Evolutionary conservation across 768 basidiomycete species (phyloP), one percentile per base, ranked within the genome.

Genomic region (Suillus lakei): DNA sequence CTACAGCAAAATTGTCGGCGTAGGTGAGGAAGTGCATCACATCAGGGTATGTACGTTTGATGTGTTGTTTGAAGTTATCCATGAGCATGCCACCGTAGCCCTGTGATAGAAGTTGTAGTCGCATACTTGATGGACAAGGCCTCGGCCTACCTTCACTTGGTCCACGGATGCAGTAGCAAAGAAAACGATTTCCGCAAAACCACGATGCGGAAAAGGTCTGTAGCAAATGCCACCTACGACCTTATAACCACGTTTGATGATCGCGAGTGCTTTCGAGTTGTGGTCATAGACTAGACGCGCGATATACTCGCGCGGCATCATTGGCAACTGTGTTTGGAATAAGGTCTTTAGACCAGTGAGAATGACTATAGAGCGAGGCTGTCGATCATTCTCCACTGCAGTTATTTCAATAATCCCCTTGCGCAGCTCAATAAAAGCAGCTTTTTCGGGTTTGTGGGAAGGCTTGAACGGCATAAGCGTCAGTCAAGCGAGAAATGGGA

Each of bases 241-340:
- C 73, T 96, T 96, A 77, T 88, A 91, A 0, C 98, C 98, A 30
- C 91, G 85, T 78, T 98, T 98, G 73, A 98, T 90, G 73, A 99
- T 98, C 3, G 96, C 98, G 61, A 99, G 85, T 39, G 88, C 87
- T 73, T 91, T 91, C n/a, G 97, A 98, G 72, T 95, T 98, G 44
- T 84, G 81, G 74, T 99, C 98, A 70, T 93, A 93, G 1, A 98
- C 97, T 32, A 99, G 85, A 28, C 98, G 88, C 4, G 98, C 94
- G 70, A 99, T 99, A 74, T 99, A 99, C 75, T 99, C 98, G 72
- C 95, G 84, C 15, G 98, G 98, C 98, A 99, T 99, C 79, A 98
- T 98, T 8, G 98, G 98, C 2, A 99, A 80, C 76, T 99, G 98
- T 69, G 93, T 93, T 73, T 98, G 97, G 74, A 99, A 99, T 18